Evolutionary conservation across 192 early-diverging fungal species (phyloP).

Genomic region (Pilobolus umbonatus): DNA sequence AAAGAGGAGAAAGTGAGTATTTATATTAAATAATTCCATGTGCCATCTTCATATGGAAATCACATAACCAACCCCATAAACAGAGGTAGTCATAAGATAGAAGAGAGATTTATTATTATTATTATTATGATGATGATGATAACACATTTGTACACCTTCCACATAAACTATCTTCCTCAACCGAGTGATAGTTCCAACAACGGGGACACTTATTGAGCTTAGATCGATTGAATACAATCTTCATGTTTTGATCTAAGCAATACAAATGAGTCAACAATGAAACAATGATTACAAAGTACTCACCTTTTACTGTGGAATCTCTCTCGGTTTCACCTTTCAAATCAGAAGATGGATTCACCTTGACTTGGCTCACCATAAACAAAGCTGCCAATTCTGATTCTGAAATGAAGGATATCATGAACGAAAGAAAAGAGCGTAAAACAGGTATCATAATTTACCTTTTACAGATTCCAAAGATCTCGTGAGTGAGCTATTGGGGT

Average conservation of each 20-base stretch:
- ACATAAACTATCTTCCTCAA: conserved; percentile 48
- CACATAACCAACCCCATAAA: too few species aligned
- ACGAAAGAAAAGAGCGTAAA: background rate
- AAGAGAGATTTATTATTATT: too few species aligned
- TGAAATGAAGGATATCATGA: conserved; percentile 8
- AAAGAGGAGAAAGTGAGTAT: too few species aligned
- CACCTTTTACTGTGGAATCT: conserved; percentile 9
- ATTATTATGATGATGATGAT: too few species aligned
- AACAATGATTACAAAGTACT: too few species aligned
- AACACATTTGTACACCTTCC: conserved; percentile 44
- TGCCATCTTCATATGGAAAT: too few species aligned
- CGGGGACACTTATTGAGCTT: conserved; percentile 69
- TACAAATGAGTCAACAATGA: background rate
- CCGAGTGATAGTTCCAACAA: conserved; percentile 67
- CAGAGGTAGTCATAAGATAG: too few species aligned
- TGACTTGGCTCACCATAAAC: conserved; percentile 45
- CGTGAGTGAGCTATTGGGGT: background rate
- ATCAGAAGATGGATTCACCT: conserved; percentile 10
- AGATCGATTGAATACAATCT: conserved; percentile 46
- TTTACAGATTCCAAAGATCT: conserved; percentile 3
- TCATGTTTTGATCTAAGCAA: background rate
- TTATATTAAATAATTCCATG: too few species aligned
- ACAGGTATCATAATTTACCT: conserved; percentile 16
- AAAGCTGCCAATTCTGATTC: conserved; percentile 40
- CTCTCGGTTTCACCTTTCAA: background rate